phyloP scores from a whole-genome alignment of 306 rosid species.

The Cicer cuneatum region DNA sequence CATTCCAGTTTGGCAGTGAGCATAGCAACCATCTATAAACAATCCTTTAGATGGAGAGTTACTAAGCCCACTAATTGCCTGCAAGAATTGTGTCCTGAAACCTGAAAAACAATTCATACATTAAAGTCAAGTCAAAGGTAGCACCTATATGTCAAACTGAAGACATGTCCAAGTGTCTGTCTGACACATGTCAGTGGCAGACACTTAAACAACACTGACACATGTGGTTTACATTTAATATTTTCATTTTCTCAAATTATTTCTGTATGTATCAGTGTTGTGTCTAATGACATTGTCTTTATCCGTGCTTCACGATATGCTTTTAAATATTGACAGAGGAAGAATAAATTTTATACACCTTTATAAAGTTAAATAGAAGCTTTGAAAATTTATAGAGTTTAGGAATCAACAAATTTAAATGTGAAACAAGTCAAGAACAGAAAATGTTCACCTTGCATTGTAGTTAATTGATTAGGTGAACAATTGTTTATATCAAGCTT shows the following conservation, averaged over 20 bases:
- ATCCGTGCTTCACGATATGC: neutral
- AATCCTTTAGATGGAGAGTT: constrained; percentile 58
- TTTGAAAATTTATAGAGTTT: neutral
- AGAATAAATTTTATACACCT: neutral
- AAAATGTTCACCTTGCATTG: constrained; percentile 66
- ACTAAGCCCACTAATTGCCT: constrained; percentile 53
- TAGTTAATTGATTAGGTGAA: constrained; percentile 61
- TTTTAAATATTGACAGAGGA: neutral
- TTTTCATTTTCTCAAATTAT: neutral
- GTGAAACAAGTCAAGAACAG: neutral
- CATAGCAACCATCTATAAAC: constrained; percentile 85
- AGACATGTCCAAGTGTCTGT: neutral
- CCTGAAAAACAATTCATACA: constrained; percentile 50
- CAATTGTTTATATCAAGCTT: constrained; percentile 75
- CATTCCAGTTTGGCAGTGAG: constrained; percentile 89
- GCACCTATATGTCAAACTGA: neutral
- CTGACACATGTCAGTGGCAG: too few species aligned
- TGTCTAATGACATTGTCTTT: neutral
- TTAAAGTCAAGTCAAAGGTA: constrained; percentile 2
- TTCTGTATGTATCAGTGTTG: neutral
- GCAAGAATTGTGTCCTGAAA: constrained; percentile 74
- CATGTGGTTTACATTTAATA: neutral
- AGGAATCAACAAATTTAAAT: constrained; percentile 18
- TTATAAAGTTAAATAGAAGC: constrained; percentile 24
- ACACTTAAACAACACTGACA: neutral